These are phyloP conservation scores for Dendrocalamus sinicus DNA, from an alignment of 176 grass and related monocot species.

Conservation along the genomic window DNA sequence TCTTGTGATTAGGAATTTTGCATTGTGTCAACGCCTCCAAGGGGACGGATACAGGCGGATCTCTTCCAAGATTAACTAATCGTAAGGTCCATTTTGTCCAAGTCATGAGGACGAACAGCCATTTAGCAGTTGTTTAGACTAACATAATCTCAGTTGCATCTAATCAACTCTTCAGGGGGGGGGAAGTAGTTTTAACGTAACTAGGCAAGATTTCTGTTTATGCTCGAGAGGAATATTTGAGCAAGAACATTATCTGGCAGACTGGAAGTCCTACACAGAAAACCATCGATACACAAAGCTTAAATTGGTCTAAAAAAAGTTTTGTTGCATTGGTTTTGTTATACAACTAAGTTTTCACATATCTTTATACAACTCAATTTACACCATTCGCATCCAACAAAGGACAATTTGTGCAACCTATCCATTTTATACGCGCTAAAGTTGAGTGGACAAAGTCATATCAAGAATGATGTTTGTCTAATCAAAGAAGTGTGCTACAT, in stretches of 20 bases:
- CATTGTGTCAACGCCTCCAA: neutral
- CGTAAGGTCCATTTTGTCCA: neutral
- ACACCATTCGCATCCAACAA: neutral
- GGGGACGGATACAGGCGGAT: neutral
- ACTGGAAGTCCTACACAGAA: neutral
- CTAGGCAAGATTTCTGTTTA: neutral
- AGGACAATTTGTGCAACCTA: neutral
- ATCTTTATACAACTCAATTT: neutral
- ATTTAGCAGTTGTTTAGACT: neutral
- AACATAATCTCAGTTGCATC: neutral
- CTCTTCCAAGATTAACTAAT: neutral
- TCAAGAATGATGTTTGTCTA: conserved; percentile 7
- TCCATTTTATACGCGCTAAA: neutral
- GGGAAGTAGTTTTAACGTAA: neutral
- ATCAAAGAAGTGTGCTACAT: neutral
- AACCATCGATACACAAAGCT: neutral
- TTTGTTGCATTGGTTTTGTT: neutral
- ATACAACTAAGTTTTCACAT: neutral
- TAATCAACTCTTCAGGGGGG: neutral
- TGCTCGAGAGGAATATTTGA: neutral
- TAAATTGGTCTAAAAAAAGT: neutral
- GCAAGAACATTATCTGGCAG: neutral
- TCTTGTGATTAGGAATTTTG: neutral
- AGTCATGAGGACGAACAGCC: neutral
- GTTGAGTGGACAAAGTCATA: conserved; percentile 4